These are phyloP conservation scores for Telfairia occidentalis DNA, from an alignment of 331 rosid genomes.

Conservation along the genomic window DNA sequence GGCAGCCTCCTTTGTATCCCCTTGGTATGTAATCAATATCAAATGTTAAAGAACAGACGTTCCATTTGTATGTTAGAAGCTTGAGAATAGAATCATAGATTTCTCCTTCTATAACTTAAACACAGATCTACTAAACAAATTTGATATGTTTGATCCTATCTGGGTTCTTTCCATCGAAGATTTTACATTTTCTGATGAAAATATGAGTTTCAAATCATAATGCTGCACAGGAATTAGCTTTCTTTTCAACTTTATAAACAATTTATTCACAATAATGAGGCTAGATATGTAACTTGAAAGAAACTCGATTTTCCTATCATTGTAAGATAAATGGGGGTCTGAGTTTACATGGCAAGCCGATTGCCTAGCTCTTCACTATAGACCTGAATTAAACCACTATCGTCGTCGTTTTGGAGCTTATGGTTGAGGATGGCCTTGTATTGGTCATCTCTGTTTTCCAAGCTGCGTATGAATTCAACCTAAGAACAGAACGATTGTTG, in stretches of 20 bases:
- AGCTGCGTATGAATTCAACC: constrained; percentile 66
- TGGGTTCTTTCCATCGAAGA: background rate
- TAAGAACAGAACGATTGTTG: constrained; percentile 16
- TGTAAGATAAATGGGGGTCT: background rate
- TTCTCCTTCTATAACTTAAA: background rate
- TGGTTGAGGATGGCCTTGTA: constrained; percentile 56
- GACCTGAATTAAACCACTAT: constrained; percentile 47
- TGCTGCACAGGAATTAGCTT: background rate
- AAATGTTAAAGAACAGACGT: background rate
- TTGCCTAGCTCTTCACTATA: constrained; percentile 36
- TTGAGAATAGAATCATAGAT: background rate
- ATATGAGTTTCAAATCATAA: background rate
- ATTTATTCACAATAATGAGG: background rate
- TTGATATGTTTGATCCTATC: background rate
- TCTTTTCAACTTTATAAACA: background rate
- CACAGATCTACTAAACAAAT: background rate
- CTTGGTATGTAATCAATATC: background rate
- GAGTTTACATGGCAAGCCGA: constrained; percentile 35
- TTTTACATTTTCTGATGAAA: background rate
- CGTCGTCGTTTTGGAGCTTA: constrained; percentile 48
- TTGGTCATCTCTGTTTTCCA: constrained; percentile 63
- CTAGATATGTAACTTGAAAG: background rate
- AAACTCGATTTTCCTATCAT: background rate
- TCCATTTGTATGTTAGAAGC: background rate
- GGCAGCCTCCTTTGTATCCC: constrained; percentile 1